Evolutionary conservation across 176 grass and related monocot genomes (phyloP).

Genomic region (Cenchrus americanus): DNA sequence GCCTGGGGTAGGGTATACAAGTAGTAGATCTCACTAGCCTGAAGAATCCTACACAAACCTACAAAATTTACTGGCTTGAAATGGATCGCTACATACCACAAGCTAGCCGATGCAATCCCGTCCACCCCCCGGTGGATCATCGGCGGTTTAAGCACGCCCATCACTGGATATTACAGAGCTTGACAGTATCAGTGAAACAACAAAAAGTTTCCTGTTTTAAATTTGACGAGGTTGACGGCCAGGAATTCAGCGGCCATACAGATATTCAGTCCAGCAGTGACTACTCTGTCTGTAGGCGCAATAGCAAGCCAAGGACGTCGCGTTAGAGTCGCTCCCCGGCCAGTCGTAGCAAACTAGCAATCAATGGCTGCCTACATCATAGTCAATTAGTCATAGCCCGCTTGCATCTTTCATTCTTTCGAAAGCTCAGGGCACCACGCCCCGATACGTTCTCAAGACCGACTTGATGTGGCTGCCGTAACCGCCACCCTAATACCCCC

Average conservation of each 20-base stretch:
- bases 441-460: background rate
- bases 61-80: background rate
- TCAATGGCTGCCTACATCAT: constrained; percentile 3
- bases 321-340: background rate
- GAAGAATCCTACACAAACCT: background rate
- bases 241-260: background rate
- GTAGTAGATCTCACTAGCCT: too few species aligned
- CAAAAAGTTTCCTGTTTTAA: background rate
- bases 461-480: constrained; percentile 42
- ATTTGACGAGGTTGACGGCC: background rate
- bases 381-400: background rate
- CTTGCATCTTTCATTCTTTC: constrained; percentile 13
- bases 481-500: constrained; percentile 32
- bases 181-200: background rate
- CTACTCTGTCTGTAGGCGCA: constrained; percentile 17
- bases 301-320: background rate
- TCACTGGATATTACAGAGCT: background rate
- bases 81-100: background rate
- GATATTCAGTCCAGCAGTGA: background rate
- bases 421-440: constrained; percentile 21
- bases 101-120: too few species aligned
- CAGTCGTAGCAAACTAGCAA: constrained; percentile 24
- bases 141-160: constrained; percentile 16
- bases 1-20: background rate
- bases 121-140: background rate